Evolutionary conservation across 163 green algal genomes (phyloP).

Genomic region (Volvox carteri): DNA sequence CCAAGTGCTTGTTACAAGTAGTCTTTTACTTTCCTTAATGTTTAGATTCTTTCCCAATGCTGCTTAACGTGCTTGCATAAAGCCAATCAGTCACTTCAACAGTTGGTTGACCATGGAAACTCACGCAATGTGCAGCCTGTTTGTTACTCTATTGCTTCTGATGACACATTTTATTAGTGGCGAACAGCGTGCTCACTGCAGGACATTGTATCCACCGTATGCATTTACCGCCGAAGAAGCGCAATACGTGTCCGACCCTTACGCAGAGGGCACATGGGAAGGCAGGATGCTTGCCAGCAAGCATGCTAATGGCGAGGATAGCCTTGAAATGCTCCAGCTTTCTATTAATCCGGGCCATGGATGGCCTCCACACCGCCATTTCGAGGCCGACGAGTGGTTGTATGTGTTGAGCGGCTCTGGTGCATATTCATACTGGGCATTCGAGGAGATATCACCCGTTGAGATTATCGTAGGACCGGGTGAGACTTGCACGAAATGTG

Average conservation of each 20-base stretch:
- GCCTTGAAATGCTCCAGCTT: conserved; percentile 8
- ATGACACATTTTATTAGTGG: too few relatives aligned
- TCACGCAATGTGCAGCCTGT: background rate
- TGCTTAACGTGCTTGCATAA: too few relatives aligned
- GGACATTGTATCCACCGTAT: conserved; percentile 16
- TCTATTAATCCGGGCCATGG: conserved; percentile 9
- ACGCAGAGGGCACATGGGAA: background rate
- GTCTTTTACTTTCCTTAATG: too few relatives aligned
- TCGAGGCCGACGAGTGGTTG: conserved; percentile 32
- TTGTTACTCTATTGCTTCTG: background rate
- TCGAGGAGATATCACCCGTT: background rate
- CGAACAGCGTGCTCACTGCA: background rate
- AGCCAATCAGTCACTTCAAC: too few relatives aligned
- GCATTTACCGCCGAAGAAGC: background rate
- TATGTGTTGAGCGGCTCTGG: conserved; percentile 23
- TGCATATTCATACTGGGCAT: conserved; percentile 3
- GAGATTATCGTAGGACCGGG: background rate
- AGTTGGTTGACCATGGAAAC: too few relatives aligned
- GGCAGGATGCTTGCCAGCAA: conserved; percentile 11
- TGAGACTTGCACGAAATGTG: background rate
- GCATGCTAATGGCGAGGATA: background rate
- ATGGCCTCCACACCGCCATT: conserved; percentile 15
- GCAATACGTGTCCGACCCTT: conserved; percentile 9
- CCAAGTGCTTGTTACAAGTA: too few relatives aligned
- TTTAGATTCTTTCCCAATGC: too few relatives aligned